Evolutionary conservation across 1,284 basidiomycete species (phyloP), one percentile per base, ranked within the genome.

Genomic region (Puccinia sorghi): DNA sequence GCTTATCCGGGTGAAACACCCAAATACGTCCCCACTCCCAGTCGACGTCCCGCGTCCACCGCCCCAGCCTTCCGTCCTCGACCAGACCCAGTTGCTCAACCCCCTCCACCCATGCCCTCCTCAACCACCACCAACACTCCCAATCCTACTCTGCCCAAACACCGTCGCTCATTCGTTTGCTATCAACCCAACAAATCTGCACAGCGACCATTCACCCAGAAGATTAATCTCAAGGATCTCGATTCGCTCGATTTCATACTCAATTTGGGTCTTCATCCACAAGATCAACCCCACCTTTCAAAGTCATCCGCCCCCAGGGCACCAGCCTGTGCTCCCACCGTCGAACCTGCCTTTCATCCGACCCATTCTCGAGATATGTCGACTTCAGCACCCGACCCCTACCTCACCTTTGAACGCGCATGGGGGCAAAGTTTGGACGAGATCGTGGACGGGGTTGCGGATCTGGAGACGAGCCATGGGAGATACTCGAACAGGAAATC

Each of bases 221-320:
- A 54, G 25, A 70, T 70, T 27, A 70, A 70, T 12, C 67, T 70
- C 48, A 72, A 72, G 41, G 71, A 72, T 39, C 54, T 72, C n/a
- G 56, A 72, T 39, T 57, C 52, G 6, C 39, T 72, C 2, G 46
- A 72, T 25, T 46, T 72, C 52, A 56, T 56, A 25, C 41, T 69
- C 48, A 69, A 50, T 12, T 13, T 67, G 41, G 46, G 43, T 46
- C 46, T 50, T 50, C 46, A 48, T 17, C 63, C 54, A 57, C 20
- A 11, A 46, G 43, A 46, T 46, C 43, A 46, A 11, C 9, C 15
- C 54, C 54, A 57, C 43, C 41, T 13, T 32, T 32, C 32, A 32
- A 32, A 4, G 8, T 67, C 64, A 27, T 67, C 32, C 32, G 27
- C 57, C n/a, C 57, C 9, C 43, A 63, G n/a, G 39, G n/a, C 37